Evolutionary conservation across 371 early-diverging fungal genomes (phyloP).

Genomic region (Mucor lusitanicus): DNA sequence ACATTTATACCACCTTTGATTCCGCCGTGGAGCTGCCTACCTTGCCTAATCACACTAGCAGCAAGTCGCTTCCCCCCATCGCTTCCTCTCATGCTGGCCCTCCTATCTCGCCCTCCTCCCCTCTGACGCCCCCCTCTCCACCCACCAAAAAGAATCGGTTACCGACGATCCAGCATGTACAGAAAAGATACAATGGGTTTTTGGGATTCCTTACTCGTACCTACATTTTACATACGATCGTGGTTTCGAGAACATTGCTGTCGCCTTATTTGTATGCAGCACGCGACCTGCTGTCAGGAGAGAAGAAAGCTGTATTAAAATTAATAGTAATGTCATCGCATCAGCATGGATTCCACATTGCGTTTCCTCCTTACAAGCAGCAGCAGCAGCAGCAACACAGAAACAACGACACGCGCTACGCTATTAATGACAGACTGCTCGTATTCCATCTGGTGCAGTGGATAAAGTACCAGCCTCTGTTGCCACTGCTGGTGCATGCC

Average conservation of each 20-base stretch:
- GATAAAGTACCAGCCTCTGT: not conserved
- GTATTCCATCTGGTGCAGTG: not conserved
- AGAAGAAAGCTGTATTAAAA: slow-evolving; percentile 11
- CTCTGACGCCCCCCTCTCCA: not conserved
- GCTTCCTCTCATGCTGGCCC: not conserved
- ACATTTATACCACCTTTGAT: not conserved
- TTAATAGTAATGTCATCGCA: not conserved
- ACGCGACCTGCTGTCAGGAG: not conserved
- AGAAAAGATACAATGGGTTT: slow-evolving; percentile 8
- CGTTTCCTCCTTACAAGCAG: not conserved
- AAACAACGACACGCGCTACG: not conserved
- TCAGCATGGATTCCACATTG: not conserved
- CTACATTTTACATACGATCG: slow-evolving; percentile 7
- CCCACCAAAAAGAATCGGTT: not conserved
- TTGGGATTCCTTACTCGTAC: slow-evolving; percentile 7
- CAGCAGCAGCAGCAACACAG: not conserved
- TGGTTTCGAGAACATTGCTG: not conserved
- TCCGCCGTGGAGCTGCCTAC: not conserved
- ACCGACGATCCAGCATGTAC: not conserved
- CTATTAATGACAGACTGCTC: not conserved
- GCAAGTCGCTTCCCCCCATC: not conserved
- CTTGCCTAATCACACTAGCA: not conserved
- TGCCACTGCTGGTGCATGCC: slow-evolving; percentile 2
- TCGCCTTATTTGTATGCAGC: slow-evolving; percentile 11
- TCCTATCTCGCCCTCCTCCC: not conserved